These are phyloP conservation scores for Aciculosporium take DNA, from an alignment of 2,329 filamentous ascomycete genomes.

Conservation along the genomic window DNA sequence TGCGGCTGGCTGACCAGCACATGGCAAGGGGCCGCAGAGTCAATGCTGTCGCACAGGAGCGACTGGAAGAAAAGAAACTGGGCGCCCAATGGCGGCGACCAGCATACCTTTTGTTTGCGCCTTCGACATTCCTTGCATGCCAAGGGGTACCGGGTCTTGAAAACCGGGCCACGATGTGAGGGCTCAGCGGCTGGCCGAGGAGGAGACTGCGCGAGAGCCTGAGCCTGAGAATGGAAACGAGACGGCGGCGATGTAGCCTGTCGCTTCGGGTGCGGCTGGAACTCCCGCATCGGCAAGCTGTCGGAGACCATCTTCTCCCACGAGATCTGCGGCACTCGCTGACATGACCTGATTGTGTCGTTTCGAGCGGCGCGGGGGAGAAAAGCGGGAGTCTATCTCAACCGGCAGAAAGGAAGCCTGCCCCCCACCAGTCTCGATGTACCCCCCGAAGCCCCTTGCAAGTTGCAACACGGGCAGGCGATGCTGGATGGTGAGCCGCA, in stretches of 20 bases:
- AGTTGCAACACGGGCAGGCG: not conserved
- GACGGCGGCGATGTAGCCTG: conserved; percentile 6
- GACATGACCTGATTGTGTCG: not conserved
- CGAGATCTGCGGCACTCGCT: not conserved
- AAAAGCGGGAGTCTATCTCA: too few species aligned
- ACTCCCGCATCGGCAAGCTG: conserved; percentile 15
- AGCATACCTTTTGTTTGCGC: conserved; percentile 34
- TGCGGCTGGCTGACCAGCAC: too few species aligned
- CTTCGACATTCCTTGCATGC: conserved; percentile 37
- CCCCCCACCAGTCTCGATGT: not conserved
- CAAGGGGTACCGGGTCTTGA: conserved; percentile 17
- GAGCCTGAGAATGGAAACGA: not conserved
- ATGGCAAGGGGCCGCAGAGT: too few species aligned
- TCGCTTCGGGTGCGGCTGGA: conserved; percentile 6
- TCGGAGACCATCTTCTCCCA: conserved; percentile 12
- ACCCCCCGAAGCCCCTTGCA: not conserved
- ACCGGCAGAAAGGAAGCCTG: too few species aligned
- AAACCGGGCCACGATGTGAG: conserved; percentile 3
- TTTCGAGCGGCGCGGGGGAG: too few species aligned
- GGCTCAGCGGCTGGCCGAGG: not conserved
- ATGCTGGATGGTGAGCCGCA: not conserved
- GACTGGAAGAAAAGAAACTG: too few species aligned
- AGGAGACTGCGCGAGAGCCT: conserved; percentile 4
- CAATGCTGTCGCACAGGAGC: too few species aligned
- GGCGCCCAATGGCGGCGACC: not conserved